These are phyloP conservation scores for Platanus orientalis DNA, from an alignment of 164 flowering plant species.

Conservation along the genomic window DNA sequence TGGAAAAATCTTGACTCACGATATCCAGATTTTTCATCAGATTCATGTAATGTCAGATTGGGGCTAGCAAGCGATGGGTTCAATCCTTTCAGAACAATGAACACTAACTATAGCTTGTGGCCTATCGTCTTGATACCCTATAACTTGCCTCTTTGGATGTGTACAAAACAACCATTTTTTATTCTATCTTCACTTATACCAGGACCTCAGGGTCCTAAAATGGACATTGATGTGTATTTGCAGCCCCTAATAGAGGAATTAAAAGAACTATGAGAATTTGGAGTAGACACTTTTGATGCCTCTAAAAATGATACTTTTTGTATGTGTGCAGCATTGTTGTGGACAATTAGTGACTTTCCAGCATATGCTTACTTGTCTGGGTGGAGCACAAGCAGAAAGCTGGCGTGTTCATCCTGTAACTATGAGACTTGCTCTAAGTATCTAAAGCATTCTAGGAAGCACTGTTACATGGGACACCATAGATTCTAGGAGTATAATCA, in stretches of 20 bases:
- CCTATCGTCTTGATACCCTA: no score
- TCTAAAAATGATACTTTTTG: constrained; percentile 2
- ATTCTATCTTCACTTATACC: no score
- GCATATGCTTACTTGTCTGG: no score
- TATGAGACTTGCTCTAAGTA: constrained; percentile 1
- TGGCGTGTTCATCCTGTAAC: constrained; percentile 14
- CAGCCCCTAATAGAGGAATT: constrained; percentile 19
- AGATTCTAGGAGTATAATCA: constrained; percentile 5
- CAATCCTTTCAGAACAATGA: constrained; percentile 25
- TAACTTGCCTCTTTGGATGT: no score
- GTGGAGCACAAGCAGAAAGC: constrained; percentile 9
- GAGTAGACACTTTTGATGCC: constrained; percentile 17
- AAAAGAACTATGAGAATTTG: constrained; percentile 3
- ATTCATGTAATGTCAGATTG: constrained; percentile 19
- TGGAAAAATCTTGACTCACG: constrained; percentile 17
- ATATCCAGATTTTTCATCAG: constrained; percentile 9
- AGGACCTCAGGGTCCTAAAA: no score
- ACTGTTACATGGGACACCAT: constrained; percentile 18
- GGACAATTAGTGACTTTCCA: constrained; percentile 24
- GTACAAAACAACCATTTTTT: constrained; percentile 9
- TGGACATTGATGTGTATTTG: constrained; percentile 18
- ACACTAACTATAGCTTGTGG: no score
- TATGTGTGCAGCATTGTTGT: constrained; percentile 11
- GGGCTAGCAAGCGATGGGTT: constrained; percentile 26
- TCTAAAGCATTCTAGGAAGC: neutral